These are phyloP conservation scores for Pichia sp. DNA, from an alignment of 1,139 yeast genomes.

Conservation along the genomic window DNA sequence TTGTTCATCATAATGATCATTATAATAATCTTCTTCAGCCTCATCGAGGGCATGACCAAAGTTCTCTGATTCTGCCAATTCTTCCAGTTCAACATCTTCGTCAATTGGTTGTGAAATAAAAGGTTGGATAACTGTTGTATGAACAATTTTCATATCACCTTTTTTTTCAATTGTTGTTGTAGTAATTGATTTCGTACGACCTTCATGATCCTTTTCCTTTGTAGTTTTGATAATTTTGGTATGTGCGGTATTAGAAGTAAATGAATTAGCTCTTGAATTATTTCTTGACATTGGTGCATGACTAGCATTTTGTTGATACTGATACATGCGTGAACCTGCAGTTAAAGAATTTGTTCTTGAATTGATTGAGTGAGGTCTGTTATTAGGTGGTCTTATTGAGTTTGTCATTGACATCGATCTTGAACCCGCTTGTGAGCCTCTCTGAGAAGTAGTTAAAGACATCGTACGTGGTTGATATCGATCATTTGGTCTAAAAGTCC, in stretches of 20 bases:
- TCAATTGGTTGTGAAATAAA: conserved; percentile 12
- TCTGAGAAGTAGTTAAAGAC: conserved; percentile 23
- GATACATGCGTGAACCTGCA: background rate
- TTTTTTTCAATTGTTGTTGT: conserved; percentile 30
- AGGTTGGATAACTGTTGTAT: conserved; percentile 25
- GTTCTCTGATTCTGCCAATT: conserved; percentile 18
- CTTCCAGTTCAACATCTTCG: conserved; percentile 17
- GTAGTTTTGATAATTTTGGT: conserved; percentile 28
- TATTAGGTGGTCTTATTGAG: conserved; percentile 1
- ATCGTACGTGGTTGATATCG: conserved; percentile 22
- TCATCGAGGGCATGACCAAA: conserved; percentile 13
- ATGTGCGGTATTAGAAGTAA: conserved; percentile 24
- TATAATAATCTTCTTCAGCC: background rate
- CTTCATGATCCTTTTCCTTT: conserved; percentile 28
- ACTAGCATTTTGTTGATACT: background rate
- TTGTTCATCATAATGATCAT: background rate
- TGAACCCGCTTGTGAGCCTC: conserved; percentile 2
- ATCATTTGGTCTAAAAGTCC: conserved; percentile 11
- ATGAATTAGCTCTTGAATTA: conserved; percentile 23
- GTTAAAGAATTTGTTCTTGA: conserved; percentile 20
- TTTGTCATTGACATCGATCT: conserved; percentile 12
- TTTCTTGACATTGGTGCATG: conserved; percentile 17
- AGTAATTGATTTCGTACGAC: conserved; percentile 31
- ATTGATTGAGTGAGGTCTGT: background rate
- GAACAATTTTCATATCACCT: conserved; percentile 31